These are phyloP conservation scores for Xylaria curta DNA, from an alignment of 495 filamentous ascomycete species.

Conservation along the genomic window DNA sequence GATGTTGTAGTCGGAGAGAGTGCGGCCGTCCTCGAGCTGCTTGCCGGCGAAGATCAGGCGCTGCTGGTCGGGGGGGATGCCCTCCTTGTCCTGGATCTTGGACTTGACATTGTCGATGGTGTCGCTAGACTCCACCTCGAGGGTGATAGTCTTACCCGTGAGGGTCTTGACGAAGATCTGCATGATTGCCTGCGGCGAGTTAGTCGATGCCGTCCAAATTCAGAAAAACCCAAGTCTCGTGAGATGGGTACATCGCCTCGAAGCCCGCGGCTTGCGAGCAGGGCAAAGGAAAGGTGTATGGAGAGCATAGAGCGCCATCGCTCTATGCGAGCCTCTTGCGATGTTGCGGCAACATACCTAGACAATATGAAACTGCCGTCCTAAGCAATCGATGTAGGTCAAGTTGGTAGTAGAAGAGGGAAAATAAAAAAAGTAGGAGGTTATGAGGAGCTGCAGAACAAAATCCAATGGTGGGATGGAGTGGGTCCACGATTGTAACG, in stretches of 20 bases:
- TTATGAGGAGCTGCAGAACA: constrained; percentile 25
- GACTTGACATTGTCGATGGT: constrained; percentile 99
- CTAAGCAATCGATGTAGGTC: constrained; percentile 60
- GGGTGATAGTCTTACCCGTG: constrained; percentile 99
- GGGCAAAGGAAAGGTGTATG: neutral
- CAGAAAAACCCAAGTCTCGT: constrained; percentile 1
- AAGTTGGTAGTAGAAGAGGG: constrained; percentile 27
- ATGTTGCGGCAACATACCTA: constrained; percentile 54
- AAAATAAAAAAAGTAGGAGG: constrained; percentile 25
- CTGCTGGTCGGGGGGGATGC: constrained; percentile 99
- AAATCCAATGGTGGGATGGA: constrained; percentile 25
- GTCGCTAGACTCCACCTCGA: constrained; percentile 99
- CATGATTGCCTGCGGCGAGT: constrained; percentile 70
- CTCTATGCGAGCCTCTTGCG: neutral
- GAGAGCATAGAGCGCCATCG: neutral
- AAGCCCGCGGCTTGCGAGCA: neutral
- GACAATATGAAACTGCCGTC: constrained; percentile 61
- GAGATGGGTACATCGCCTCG: neutral
- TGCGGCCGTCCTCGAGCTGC: constrained; percentile 99
- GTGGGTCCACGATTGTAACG: constrained; percentile 29
- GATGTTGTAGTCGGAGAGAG: constrained; percentile 99
- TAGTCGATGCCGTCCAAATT: neutral
- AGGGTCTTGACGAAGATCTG: constrained; percentile 99
- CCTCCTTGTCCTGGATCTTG: constrained; percentile 95
- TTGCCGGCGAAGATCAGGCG: constrained; percentile 99